Conservation (phyloP, 2,329 filamentous ascomycete genomes). For the Beauveria scarabaeidicola region DNA sequence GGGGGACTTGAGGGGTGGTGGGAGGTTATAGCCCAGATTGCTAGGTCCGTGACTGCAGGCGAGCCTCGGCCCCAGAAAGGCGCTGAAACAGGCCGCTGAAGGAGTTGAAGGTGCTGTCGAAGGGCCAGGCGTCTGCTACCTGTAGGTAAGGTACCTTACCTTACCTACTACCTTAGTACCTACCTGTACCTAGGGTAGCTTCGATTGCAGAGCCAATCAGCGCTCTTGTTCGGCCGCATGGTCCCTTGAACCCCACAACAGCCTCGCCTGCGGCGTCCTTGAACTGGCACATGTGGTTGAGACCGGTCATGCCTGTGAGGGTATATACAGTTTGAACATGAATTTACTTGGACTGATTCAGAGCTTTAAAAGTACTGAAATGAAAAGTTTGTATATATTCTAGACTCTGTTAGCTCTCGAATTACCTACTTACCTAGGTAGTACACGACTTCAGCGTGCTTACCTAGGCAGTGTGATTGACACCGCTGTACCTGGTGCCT, state of each 20-base stretch:
- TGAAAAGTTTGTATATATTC: too few species aligned
- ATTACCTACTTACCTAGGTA: too few species aligned
- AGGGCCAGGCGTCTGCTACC: neutral
- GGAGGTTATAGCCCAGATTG: neutral
- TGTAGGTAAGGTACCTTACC: too few species aligned
- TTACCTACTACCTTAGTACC: too few species aligned
- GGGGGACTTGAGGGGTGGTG: neutral
- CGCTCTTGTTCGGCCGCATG: neutral
- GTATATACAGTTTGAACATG: too few species aligned
- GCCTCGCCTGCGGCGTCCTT: neutral
- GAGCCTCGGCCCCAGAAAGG: conserved; percentile 8
- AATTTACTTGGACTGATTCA: too few species aligned
- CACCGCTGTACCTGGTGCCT: neutral
- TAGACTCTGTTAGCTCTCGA: too few species aligned
- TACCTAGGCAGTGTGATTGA: neutral
- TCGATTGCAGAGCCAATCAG: neutral
- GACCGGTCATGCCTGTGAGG: neutral
- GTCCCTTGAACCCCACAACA: conserved; percentile 2
- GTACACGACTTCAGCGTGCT: neutral
- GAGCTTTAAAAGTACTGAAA: too few species aligned
- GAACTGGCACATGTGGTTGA: neutral
- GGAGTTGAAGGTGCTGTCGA: neutral
- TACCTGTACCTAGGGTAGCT: too few species aligned
- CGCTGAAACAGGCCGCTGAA: neutral
- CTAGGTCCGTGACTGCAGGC: neutral